A percentile compares a stretch with the other conserved stretches of the same genome.
phyloP scores from a whole-genome alignment of 345 rosid genomes.

The Raphanus sativus region DNA sequence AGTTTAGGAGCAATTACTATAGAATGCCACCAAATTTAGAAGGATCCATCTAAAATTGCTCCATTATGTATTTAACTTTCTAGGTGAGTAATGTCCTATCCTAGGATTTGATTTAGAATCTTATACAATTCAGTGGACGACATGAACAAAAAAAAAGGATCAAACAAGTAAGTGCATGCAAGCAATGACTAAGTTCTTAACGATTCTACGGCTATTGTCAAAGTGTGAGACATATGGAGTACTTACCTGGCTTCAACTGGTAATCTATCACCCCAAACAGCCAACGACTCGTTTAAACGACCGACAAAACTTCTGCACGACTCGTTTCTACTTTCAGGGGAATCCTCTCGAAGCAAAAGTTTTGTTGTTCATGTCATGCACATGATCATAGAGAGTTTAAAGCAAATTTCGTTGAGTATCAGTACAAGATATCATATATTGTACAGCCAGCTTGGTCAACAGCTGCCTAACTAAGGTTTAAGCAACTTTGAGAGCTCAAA shows the following conservation, averaged over 20 bases:
- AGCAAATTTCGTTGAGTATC: background rate
- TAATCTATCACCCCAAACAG: constrained; percentile 63
- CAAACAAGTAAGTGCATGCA: constrained; percentile 19
- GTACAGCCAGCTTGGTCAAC: constrained; percentile 3
- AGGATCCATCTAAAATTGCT: constrained; percentile 51
- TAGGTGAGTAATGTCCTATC: background rate
- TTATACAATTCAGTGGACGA: background rate
- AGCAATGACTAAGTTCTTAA: background rate
- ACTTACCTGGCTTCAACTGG: constrained; percentile 79
- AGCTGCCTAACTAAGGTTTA: background rate
- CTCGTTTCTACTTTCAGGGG: constrained; percentile 64
- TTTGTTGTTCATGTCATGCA: constrained; percentile 10
- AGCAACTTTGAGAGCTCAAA: constrained; percentile 6
- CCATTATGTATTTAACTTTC: constrained; percentile 1
- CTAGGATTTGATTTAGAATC: background rate
- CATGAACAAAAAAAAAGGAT: constrained; percentile 1
- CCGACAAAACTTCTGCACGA: constrained; percentile 60
- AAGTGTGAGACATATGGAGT: constrained; percentile 3
- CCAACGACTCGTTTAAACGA: constrained; percentile 64
- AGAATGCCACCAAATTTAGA: constrained; percentile 62
- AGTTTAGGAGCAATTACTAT: constrained; percentile 71
- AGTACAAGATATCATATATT: background rate
- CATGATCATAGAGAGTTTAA: background rate
- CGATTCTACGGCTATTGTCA: background rate
- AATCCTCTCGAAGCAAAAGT: constrained; percentile 56